Percentiles rank a stretch among this genome's conserved stretches.
These are phyloP conservation scores for Rickenella mellea DNA, from an alignment of 768 basidiomycete species.

Conservation along the genomic window DNA sequence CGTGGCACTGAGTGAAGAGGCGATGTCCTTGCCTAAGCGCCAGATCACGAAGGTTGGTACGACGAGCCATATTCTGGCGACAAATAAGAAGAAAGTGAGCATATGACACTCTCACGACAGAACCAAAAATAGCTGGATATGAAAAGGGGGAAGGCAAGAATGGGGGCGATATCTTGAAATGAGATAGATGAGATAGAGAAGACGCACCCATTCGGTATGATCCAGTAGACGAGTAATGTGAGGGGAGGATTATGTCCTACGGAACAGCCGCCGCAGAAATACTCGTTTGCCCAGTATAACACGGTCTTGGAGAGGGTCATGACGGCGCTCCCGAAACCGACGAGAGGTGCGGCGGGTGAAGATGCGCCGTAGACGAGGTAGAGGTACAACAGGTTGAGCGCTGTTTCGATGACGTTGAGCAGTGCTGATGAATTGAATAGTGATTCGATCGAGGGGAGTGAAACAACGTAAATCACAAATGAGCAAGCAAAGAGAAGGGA, in stretches of 20 bases:
- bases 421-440: slow-evolving; percentile 41
- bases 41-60: slow-evolving; percentile 53
- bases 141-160: slow-evolving; percentile 4
- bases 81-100: too few relatives aligned
- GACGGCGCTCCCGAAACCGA: slow-evolving; percentile 64
- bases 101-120: too few relatives aligned
- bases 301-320: slow-evolving; percentile 83
- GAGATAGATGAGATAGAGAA: background rate
- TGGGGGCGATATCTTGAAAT: slow-evolving; percentile 6
- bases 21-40: slow-evolving; percentile 56
- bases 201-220: slow-evolving; percentile 72
- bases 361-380: slow-evolving; percentile 57
- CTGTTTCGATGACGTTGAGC: slow-evolving; percentile 70
- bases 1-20: slow-evolving; percentile 26
- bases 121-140: slow-evolving; percentile 7
- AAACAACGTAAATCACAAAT: background rate
- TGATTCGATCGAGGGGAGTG: slow-evolving; percentile 1
- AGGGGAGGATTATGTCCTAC: slow-evolving; percentile 60
- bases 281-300: slow-evolving; percentile 77
- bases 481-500: too few relatives aligned
- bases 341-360: slow-evolving; percentile 57
- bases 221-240: slow-evolving; percentile 51
- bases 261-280: slow-evolving; percentile 63
- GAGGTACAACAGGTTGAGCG: slow-evolving; percentile 66
- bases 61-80: slow-evolving; percentile 63